Conservation (phyloP, 2,329 filamentous ascomycete genomes). For the Xylaria arbuscula region DNA sequence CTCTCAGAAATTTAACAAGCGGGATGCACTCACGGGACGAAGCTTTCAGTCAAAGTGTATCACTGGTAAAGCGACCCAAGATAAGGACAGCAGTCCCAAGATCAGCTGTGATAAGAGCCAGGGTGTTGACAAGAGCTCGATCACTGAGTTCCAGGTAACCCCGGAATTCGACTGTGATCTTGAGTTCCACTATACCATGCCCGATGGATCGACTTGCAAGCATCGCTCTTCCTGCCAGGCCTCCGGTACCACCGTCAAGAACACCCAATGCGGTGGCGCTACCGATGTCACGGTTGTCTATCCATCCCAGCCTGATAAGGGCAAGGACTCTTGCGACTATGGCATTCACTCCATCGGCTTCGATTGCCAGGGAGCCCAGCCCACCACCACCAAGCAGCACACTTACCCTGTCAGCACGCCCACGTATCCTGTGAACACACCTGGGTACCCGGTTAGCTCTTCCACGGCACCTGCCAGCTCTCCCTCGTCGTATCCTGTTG, state of each 20-base stretch:
- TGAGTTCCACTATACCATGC: constrained; percentile 89
- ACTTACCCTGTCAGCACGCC: constrained; percentile 42
- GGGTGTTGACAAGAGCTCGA: constrained; percentile 73
- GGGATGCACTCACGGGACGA: constrained; percentile 65
- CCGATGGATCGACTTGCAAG: constrained; percentile 83
- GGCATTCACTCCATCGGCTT: constrained; percentile 80
- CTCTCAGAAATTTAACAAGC: constrained; percentile 67
- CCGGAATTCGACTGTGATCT: constrained; percentile 81
- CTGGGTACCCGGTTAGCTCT: constrained; percentile 41
- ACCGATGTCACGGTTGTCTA: constrained; percentile 79
- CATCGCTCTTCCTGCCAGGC: constrained; percentile 76
- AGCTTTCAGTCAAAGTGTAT: constrained; percentile 70
- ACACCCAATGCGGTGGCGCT: constrained; percentile 93
- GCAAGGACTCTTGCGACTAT: constrained; percentile 72
- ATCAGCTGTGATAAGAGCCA: constrained; percentile 63
- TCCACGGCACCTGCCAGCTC: constrained; percentile 43
- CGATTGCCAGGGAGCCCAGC: constrained; percentile 67
- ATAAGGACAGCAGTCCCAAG: constrained; percentile 63
- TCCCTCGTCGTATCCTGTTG: constrained; percentile 34
- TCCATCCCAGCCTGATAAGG: constrained; percentile 67
- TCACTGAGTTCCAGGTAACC: constrained; percentile 77
- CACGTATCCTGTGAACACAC: constrained; percentile 40
- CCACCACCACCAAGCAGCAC: constrained; percentile 50
- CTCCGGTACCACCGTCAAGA: constrained; percentile 76
- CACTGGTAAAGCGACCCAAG: constrained; percentile 62